These are phyloP conservation scores for Sporothrix inflata DNA, from an alignment of 2,329 filamentous ascomycete genomes.

Conservation along the genomic window DNA sequence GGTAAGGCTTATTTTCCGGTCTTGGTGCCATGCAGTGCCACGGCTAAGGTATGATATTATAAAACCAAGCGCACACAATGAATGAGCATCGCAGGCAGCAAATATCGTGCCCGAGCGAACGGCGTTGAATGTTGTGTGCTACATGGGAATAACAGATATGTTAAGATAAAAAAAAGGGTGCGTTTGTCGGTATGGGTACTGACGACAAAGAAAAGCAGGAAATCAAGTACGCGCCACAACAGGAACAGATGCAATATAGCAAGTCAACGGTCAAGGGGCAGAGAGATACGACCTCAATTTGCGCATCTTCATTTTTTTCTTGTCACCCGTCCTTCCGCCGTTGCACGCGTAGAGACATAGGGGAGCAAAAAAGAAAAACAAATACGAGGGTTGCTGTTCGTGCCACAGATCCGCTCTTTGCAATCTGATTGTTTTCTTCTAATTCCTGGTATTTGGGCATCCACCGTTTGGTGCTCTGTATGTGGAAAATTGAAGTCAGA, in stretches of 20 bases:
- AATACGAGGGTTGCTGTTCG: neutral
- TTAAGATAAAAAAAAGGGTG: neutral
- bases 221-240: constrained; percentile 22
- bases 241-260: constrained; percentile 21
- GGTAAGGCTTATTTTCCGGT: constrained; percentile 26
- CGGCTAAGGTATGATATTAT: constrained; percentile 8
- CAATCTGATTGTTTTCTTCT: neutral
- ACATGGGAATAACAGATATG: neutral
- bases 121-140: neutral
- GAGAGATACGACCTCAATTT: neutral
- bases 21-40: constrained; percentile 27
- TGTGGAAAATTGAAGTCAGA: neutral
- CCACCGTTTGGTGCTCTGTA: neutral
- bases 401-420: neutral
- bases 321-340: neutral
- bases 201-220: neutral
- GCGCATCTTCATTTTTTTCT: neutral
- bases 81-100: neutral
- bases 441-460: neutral
- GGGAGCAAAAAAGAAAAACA: neutral
- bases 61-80: neutral
- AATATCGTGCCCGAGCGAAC: neutral
- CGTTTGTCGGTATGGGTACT: neutral
- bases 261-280: constrained; percentile 21
- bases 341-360: neutral